Evolutionary conservation across 345 rosid species (phyloP).

Genomic region (Salix brachista): DNA sequence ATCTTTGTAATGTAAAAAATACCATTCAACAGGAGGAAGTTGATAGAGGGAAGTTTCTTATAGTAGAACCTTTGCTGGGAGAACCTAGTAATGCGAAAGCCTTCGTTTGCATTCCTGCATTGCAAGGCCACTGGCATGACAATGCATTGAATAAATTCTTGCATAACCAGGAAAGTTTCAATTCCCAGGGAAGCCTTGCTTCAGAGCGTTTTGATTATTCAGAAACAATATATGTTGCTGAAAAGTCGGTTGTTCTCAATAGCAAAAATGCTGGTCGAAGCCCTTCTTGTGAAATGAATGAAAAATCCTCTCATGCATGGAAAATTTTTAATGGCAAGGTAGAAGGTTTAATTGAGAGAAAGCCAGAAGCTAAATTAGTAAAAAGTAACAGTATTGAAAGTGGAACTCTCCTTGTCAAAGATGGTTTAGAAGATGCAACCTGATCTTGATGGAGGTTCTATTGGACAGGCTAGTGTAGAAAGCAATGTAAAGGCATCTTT

Average conservation of each 20-base stretch:
- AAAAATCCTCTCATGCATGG: not conserved
- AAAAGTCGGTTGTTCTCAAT: not conserved
- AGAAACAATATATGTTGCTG: slow-evolving; percentile 12
- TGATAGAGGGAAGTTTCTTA: not conserved
- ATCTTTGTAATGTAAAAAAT: not conserved
- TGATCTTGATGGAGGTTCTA: slow-evolving; percentile 22
- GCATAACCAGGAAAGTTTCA: not conserved
- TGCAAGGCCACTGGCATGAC: not conserved
- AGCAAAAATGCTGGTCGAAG: not conserved
- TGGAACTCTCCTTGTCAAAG: slow-evolving; percentile 14
- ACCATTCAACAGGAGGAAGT: not conserved
- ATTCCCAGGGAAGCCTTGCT: slow-evolving; percentile 5
- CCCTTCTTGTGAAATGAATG: not conserved
- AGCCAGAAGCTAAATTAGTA: not conserved
- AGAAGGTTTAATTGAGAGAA: not conserved
- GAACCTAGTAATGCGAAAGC: slow-evolving; percentile 4
- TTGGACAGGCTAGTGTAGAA: slow-evolving; percentile 8
- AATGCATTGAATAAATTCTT: slow-evolving; percentile 7
- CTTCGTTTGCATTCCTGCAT: not conserved
- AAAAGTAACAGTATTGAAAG: not conserved
- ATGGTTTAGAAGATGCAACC: slow-evolving; percentile 18
- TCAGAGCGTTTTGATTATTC: not conserved
- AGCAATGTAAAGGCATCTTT: slow-evolving; percentile 17
- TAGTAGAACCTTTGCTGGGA: not conserved
- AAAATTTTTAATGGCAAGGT: slow-evolving; percentile 5